A percentile compares a stretch with the other conserved stretches of the same genome.
Conservation (phyloP, 192 early-diverging fungal genomes). For the Coemansia sp. region DNA sequence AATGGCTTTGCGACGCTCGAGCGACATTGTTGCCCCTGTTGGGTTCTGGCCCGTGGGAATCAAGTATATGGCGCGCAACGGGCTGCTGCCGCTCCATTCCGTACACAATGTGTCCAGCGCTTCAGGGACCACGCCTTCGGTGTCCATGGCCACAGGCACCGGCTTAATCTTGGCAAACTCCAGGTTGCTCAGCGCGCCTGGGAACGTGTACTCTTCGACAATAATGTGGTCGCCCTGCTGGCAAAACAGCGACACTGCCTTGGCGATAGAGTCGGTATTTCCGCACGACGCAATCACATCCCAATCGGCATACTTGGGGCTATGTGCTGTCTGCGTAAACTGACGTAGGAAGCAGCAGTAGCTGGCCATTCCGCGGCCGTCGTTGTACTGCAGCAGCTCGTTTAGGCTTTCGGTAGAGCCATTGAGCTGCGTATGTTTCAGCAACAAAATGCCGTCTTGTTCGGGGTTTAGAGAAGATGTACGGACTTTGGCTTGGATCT, state of each 20-base stretch:
- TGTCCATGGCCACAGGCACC: slow-evolving; percentile 56
- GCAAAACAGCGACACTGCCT: slow-evolving; percentile 56
- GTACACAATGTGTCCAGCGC: slow-evolving; percentile 55
- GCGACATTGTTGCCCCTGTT: slow-evolving; percentile 76
- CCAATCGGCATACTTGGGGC: slow-evolving; percentile 61
- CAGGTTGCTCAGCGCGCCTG: slow-evolving; percentile 56
- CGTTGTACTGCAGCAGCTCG: slow-evolving; percentile 62
- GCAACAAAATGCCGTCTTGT: slow-evolving; percentile 17
- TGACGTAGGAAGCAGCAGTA: slow-evolving; percentile 53
- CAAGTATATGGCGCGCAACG: slow-evolving; percentile 63
- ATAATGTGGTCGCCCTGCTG: slow-evolving; percentile 59
- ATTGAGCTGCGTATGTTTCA: slow-evolving; percentile 27
- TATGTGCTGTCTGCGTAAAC: slow-evolving; percentile 49
- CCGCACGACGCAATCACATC: slow-evolving; percentile 62
- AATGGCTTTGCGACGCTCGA: slow-evolving; percentile 72
- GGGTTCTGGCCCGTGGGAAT: slow-evolving; percentile 90
- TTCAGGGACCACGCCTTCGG: slow-evolving; percentile 63
- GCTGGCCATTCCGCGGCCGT: slow-evolving; percentile 53
- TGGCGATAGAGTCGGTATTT: slow-evolving; percentile 58
- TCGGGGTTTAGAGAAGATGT: not conserved
- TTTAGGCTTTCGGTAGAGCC: slow-evolving; percentile 30
- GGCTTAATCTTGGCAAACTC: slow-evolving; percentile 46
- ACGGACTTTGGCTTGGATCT: slow-evolving; percentile 56
- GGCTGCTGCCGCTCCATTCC: slow-evolving; percentile 47
- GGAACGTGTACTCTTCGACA: slow-evolving; percentile 63